Conservation (phyloP, 805 yeast species). For the Candida montana region DNA sequence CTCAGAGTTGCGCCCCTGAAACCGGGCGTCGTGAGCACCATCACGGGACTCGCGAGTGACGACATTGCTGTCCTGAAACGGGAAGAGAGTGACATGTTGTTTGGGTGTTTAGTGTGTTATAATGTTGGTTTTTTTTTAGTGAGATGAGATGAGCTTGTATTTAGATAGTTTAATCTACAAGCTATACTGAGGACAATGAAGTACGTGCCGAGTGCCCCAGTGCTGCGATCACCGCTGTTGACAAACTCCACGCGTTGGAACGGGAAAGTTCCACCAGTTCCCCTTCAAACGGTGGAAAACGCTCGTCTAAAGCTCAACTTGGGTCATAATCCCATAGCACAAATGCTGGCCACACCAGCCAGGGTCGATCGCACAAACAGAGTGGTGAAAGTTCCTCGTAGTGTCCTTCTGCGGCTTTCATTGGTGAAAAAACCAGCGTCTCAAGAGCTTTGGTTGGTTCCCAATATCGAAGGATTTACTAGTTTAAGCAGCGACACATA, state of each 20-base stretch:
- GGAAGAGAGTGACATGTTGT: neutral
- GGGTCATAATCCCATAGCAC: constrained; percentile 33
- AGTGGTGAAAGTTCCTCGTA: constrained; percentile 17
- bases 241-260: constrained; percentile 9
- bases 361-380: constrained; percentile 35
- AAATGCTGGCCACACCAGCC: constrained; percentile 36
- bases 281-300: neutral
- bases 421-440: constrained; percentile 3
- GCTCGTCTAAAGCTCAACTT: constrained; percentile 11
- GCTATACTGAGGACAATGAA: too few species aligned
- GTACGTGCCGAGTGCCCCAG: constrained; percentile 10
- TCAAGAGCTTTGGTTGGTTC: constrained; percentile 8
- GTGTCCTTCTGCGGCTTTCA: constrained; percentile 7
- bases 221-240: constrained; percentile 10
- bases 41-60: constrained; percentile 46
- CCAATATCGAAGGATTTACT: constrained; percentile 7
- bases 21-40: constrained; percentile 51
- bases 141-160: neutral
- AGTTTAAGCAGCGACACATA: constrained; percentile 13
- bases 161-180: too few species aligned
- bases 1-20: constrained; percentile 79
- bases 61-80: constrained; percentile 37
- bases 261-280: constrained; percentile 2
- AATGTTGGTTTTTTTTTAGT: constrained; percentile 1
- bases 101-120: constrained; percentile 4